phyloP scores from a whole-genome alignment of 2,329 filamentous ascomycete genomes.

The Cladosporium sp. region DNA sequence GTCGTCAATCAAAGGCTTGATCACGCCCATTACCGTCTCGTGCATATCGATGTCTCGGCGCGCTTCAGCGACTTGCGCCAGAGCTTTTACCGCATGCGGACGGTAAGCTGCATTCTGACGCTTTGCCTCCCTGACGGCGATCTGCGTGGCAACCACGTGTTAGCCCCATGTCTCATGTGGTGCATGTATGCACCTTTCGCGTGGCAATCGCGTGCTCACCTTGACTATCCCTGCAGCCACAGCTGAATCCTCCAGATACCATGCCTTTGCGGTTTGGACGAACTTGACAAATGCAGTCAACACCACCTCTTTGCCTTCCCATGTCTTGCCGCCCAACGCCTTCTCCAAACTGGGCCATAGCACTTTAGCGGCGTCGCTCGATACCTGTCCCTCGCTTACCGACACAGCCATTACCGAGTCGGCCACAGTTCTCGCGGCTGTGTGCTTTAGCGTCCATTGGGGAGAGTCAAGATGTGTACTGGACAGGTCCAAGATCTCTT shows the following conservation, averaged over 20 bases:
- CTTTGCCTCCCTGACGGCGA: conserved; percentile 83
- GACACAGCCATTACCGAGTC: conserved; percentile 67
- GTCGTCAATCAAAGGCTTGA: conserved; percentile 60
- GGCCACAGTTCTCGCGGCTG: conserved; percentile 76
- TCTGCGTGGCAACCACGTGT: conserved; percentile 46
- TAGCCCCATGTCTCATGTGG: conserved; percentile 24
- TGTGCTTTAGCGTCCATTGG: conserved; percentile 89
- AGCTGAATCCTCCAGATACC: conserved; percentile 60
- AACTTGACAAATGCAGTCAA: conserved; percentile 78
- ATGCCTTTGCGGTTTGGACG: conserved; percentile 60
- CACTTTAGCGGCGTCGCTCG: conserved; percentile 32
- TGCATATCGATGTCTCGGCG: conserved; percentile 71
- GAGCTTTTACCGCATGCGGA: conserved; percentile 68
- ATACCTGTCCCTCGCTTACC: conserved; percentile 56
- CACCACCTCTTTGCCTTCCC: conserved; percentile 85
- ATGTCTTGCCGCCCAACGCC: conserved; percentile 83
- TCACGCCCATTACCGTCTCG: conserved; percentile 64
- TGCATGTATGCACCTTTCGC: not conserved
- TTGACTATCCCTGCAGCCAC: conserved; percentile 65
- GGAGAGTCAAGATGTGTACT: conserved; percentile 70
- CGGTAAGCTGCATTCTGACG: conserved; percentile 85
- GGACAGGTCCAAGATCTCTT: conserved; percentile 74
- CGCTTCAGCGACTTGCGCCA: conserved; percentile 71
- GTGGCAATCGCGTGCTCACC: conserved; percentile 45
- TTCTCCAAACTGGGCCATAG: conserved; percentile 86